Evolutionary conservation across 2,329 filamentous ascomycete species (phyloP), one percentile per base, ranked within the genome.

Genomic region (Hymenotorrendiella dingleyae): DNA sequence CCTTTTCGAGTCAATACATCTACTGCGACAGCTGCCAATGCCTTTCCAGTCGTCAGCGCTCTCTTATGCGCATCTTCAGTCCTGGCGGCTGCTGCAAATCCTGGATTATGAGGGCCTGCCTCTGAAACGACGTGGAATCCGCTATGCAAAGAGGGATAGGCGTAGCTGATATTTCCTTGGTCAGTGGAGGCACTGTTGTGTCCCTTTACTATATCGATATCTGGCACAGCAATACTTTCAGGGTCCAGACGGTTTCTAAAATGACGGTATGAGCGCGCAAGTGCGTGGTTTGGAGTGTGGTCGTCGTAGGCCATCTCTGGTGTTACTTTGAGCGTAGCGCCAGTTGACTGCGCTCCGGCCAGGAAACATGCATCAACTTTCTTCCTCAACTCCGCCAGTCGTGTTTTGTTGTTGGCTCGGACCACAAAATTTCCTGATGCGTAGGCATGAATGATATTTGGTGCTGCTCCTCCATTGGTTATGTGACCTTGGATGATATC

Each of bases 81-180:
- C 8, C 64, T 52, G 3, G 57, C 56, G 10, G 55, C 54, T n/a
- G 42, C 28, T 9, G 49, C 45, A 38, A 60, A 81, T 0, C 70
- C 67, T 0, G 70, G 67, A 6, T 68, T 80, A 46, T 68, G 66
- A 76, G 76, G 74, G 0, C 71, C 68, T 1, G 66, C 67, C 2
- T 65, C 63, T 3, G 63, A 62, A 0, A 69, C 67, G 44, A 79
- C 76, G 20, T 65, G 64, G 53, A 78, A 80, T 6, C 69, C 69
- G 1, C 67, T 63, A 42, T 67, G 73, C 27, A 81, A 56, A 40
- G 71, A 74, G 28, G 76, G 78, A 64, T 79, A 68, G 1, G 66
- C 71, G 52, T 80, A 72, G 49, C 71, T 77, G 41, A 80, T 59
- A 47, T 81, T 69, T 0, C 77, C 78, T 60, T 79, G 74, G 54